A percentile compares a stretch with the other conserved stretches of the same genome.
phyloP scores from a whole-genome alignment of 78 protist genomes.

The Dictyostelium firmibasis region DNA sequence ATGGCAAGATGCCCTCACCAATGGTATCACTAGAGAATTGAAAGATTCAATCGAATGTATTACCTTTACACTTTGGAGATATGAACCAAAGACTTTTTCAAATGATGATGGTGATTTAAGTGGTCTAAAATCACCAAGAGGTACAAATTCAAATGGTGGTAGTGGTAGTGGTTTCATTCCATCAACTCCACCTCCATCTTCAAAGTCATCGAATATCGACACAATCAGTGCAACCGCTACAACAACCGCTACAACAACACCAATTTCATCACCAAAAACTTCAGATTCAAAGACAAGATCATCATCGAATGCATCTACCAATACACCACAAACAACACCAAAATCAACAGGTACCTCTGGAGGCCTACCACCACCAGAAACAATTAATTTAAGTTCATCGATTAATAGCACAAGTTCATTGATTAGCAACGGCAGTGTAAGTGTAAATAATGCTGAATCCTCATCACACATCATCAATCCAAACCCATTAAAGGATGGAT shows the following conservation, averaged over 20 bases:
- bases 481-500: not conserved
- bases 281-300: slow-evolving; percentile 55
- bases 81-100: slow-evolving; percentile 33
- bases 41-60: slow-evolving; percentile 56
- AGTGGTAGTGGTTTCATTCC: not conserved
- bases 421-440: not conserved
- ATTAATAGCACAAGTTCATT: not conserved
- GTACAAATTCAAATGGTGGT: not conserved
- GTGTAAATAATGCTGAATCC: not conserved
- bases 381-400: not conserved
- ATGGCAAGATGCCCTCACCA: slow-evolving; percentile 22
- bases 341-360: not conserved
- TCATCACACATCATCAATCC: not conserved
- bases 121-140: slow-evolving; percentile 2
- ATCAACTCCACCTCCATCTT: not conserved
- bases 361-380: not conserved
- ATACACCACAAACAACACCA: not conserved
- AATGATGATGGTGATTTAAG: not conserved
- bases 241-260: not conserved
- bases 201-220: not conserved
- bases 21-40: slow-evolving; percentile 42
- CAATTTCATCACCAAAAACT: not conserved
- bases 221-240: not conserved
- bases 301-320: slow-evolving; percentile 3
- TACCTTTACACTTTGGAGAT: slow-evolving; percentile 41